Base-by-base conservation (phyloP, 2,329 filamentous ascomycete genomes). In the Zelopaecilomyces penicillatus region DNA sequence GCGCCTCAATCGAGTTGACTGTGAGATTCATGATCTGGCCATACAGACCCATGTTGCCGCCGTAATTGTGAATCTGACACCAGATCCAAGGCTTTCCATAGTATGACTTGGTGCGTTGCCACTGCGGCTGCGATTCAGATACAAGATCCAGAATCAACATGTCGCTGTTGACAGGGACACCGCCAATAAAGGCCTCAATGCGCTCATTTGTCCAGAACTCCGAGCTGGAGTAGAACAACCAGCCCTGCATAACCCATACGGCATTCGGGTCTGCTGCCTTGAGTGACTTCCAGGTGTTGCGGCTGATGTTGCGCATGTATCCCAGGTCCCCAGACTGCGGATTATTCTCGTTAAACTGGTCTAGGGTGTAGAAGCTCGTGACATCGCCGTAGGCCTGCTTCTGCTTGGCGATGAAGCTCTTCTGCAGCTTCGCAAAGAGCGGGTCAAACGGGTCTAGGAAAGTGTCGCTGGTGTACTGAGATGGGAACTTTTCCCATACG, bases 21-120 rank as follows among this genome's bases (percentile, higher is more conserved):
- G 72, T 76, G 5, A 75, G 51, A 34, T 74, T 74, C 44, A 64
- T 56, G 11, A 75, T 61, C 48, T 75, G 72, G 1, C 72, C 73
- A 47, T 75, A 74, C 1, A 75, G 49, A 1, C 70, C 71, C 60
- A 67, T 64, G 50, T 69, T 74, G 11, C 67, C 69, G 5, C 73
- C 73, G 46, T 70, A 76, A 47, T 66, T 64, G 50, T 75, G 73
- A 5, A 76, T 55, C 50, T 75, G 60, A 50, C 71, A 75, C 73
- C 73, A 76, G 32, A 76, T 67, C 72, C 73, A 76, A 0, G 69
- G 67, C 50, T 74, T 74, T 12, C 72, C 71, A 46, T 66, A 69
- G 53, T 73, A 77, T 0, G 65, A 69, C 11, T 69, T 63, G 1
- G 71, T 74, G 6, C 69, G 61, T 50, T 68, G 67, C 73, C 74